Percentiles rank a stretch among this genome's conserved stretches.
These are phyloP conservation scores for Rhodotorula sp. DNA, from an alignment of 1,284 basidiomycete species.

Conservation along the genomic window DNA sequence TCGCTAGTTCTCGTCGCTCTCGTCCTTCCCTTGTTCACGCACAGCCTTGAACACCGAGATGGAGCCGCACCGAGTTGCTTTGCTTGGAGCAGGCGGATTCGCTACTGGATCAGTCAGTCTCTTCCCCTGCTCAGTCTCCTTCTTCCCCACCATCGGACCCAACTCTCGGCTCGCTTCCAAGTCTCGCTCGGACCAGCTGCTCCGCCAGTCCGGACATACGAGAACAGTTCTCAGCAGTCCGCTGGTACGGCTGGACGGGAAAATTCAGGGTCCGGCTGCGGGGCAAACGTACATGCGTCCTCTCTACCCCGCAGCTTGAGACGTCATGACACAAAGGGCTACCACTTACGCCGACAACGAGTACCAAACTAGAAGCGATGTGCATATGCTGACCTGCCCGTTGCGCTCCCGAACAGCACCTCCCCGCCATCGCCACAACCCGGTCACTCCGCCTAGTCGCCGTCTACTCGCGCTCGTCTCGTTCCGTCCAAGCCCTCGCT, in stretches of 20 bases:
- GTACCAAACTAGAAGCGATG: neutral
- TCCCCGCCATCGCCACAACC: conserved; percentile 32
- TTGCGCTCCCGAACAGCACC: conserved; percentile 21
- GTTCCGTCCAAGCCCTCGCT: conserved; percentile 20
- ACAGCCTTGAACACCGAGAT: neutral
- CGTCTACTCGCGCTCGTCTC: conserved; percentile 41
- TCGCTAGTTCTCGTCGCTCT: neutral
- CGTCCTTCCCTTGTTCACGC: neutral
- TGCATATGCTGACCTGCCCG: neutral
- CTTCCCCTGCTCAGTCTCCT: neutral
- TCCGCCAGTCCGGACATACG: too few relatives aligned
- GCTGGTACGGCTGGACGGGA: too few relatives aligned
- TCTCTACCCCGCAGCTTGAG: neutral
- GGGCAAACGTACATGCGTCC: too few relatives aligned
- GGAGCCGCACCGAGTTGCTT: conserved; percentile 4
- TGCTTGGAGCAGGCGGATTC: conserved; percentile 27
- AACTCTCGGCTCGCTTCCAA: too few relatives aligned
- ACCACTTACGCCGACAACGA: neutral
- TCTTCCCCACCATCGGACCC: neutral
- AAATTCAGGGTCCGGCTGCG: too few relatives aligned
- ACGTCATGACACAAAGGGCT: neutral
- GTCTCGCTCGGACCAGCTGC: too few relatives aligned
- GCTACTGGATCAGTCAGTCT: conserved; percentile 10
- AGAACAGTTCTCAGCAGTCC: too few relatives aligned
- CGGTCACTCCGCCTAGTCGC: conserved; percentile 24